Evolutionary conservation across 1,139 yeast genomes (phyloP), one percentile per base, ranked within the genome.

Genomic region (Magnusiomyces clavatus): DNA sequence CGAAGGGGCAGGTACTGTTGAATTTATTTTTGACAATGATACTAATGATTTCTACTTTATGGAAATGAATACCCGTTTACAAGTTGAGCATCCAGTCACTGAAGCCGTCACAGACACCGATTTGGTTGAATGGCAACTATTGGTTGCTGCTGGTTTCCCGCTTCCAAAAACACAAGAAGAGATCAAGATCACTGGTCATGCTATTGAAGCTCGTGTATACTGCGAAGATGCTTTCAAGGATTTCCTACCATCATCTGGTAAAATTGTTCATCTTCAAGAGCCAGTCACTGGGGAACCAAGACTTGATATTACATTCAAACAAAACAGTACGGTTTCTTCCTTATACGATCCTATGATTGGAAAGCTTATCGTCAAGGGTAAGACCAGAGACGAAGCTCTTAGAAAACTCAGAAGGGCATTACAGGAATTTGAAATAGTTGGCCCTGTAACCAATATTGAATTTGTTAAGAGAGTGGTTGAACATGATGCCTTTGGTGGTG

Each of bases 151-250:
- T 2, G 96, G 96, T 4, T 59, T 64, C 56, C 69, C 69, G 11
- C 58, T 66, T 38, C 69, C 69, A 29, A 62, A 61, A 50, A 59
- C 59, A n/a, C 69, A 66, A 54, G 65, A 66, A 49, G 62, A 66
- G 46, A 58, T 66, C 38, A 51, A 56, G 19, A 56, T 66, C 38
- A 55, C 56, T 8, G 69, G 69, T 20, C 69, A 66, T 51, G 67
- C 70, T 3, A 60, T 66, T 47, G 70, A 66, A 56, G 69, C 69
- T 8, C 60, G 70, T 39, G 64, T 66, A 44, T 66, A 66, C 62
- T 97, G 97, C 42, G 98, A 92, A 69, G 90, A 92, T 70, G 97
- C 98, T 1, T 90, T 86, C 48, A 89, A 88, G 66, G 96, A 84
- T 60, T 92, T 92, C 13, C 20, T 64, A 54, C 69, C 69, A 5